Percentiles rank a stretch among this genome's conserved stretches.
Conservation (phyloP, 2,329 filamentous ascomycete genomes). For the Penicillium expansum region DNA sequence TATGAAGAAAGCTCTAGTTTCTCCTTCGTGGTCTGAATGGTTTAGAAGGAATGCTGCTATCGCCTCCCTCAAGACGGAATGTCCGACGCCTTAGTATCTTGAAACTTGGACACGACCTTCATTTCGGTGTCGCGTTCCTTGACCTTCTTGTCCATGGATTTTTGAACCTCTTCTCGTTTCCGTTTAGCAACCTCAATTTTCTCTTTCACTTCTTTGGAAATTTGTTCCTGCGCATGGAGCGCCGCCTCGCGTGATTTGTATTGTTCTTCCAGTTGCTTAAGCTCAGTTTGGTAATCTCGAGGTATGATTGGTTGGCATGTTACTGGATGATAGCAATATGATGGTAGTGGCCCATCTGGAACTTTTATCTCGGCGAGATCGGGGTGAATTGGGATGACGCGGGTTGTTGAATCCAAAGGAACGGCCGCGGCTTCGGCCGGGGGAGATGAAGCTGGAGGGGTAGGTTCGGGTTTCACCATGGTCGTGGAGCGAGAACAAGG, state of each 20-base stretch:
- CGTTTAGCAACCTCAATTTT: constrained; percentile 38
- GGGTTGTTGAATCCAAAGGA: constrained; percentile 36
- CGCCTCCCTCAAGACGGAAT: constrained; percentile 25
- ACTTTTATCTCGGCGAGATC: constrained; percentile 41
- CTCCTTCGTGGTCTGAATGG: background rate
- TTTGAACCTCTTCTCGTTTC: constrained; percentile 41
- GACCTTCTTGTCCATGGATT: constrained; percentile 43
- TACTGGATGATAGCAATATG: constrained; percentile 39
- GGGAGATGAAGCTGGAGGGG: constrained; percentile 35
- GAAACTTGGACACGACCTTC: constrained; percentile 43
- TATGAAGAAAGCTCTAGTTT: background rate
- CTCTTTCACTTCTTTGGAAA: constrained; percentile 38
- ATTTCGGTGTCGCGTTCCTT: constrained; percentile 44
- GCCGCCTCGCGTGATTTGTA: constrained; percentile 36
- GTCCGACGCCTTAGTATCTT: constrained; percentile 37
- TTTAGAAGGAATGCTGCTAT: background rate
- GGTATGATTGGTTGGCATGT: constrained; percentile 38
- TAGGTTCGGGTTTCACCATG: constrained; percentile 28
- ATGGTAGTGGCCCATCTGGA: constrained; percentile 34
- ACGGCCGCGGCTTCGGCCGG: constrained; percentile 31
- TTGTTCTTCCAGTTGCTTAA: constrained; percentile 38
- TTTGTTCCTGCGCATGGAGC: constrained; percentile 38
- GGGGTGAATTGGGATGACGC: constrained; percentile 41
- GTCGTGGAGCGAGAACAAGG: background rate
- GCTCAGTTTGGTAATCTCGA: constrained; percentile 29